phyloP scores from a whole-genome alignment of 2,329 filamentous ascomycete genomes.

The Sclerotinia minor region DNA sequence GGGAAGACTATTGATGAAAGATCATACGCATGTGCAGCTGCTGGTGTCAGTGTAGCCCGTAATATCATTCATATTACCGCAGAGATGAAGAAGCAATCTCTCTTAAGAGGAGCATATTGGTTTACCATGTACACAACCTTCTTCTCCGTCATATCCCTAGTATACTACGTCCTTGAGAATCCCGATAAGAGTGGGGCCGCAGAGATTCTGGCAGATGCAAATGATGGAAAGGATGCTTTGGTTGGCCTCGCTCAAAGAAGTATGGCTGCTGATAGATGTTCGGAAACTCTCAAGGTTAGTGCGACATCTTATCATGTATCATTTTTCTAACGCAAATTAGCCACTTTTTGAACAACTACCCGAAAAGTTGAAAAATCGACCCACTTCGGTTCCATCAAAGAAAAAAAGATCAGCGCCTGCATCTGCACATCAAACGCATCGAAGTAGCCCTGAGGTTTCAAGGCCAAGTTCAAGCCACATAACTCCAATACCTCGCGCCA shows the following conservation, averaged over 20 bases:
- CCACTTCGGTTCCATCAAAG: conserved; percentile 44
- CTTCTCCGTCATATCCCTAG: conserved; percentile 74
- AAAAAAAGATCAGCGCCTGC: conserved; percentile 60
- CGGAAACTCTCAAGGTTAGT: conserved; percentile 71
- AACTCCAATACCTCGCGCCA: conserved; percentile 30
- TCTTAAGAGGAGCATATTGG: conserved; percentile 82
- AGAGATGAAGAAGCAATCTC: conserved; percentile 72
- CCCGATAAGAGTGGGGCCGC: conserved; percentile 71
- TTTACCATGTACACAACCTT: conserved; percentile 84
- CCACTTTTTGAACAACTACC: conserved; percentile 82
- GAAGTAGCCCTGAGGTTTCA: conserved; percentile 31
- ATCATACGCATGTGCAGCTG: conserved; percentile 72
- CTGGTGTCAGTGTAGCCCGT: conserved; percentile 58
- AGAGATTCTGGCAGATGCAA: conserved; percentile 82
- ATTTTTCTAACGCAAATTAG: conserved; percentile 48
- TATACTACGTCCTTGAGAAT: conserved; percentile 81
- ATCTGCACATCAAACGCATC: conserved; percentile 42
- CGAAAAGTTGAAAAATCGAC: conserved; percentile 61
- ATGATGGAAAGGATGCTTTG: conserved; percentile 80
- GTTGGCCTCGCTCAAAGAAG: conserved; percentile 77
- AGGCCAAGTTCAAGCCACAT: conserved; percentile 25
- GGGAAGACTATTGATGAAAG: conserved; percentile 67
- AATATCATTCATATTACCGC: conserved; percentile 79
- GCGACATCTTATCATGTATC: background rate
- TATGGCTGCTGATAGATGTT: conserved; percentile 85